Conservation (phyloP, 2,329 filamentous ascomycete genomes). For the Ascochyta koolunga region DNA sequence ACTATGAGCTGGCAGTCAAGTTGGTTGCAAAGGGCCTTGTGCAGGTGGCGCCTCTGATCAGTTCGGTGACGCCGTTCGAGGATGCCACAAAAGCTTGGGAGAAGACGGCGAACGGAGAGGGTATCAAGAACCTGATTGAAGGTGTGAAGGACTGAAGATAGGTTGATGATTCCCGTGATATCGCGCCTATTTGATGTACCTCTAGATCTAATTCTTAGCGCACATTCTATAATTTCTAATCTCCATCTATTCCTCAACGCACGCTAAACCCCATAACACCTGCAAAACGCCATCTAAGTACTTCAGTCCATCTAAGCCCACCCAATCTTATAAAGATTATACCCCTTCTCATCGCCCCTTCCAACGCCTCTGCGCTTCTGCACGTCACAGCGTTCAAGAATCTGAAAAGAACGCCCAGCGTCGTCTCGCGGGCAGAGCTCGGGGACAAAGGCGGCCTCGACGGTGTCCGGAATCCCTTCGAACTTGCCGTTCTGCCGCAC, state of each 20-base stretch:
- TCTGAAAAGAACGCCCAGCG: slow-evolving; percentile 26
- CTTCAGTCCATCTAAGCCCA: slow-evolving; percentile 25
- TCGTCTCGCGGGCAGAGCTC: slow-evolving; percentile 22
- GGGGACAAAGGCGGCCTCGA: slow-evolving; percentile 38
- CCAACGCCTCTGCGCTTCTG: slow-evolving; percentile 43
- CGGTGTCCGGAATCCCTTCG: slow-evolving; percentile 44
- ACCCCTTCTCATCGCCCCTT: slow-evolving; percentile 43
- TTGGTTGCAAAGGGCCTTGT: slow-evolving; percentile 31
- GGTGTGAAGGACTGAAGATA: slow-evolving; percentile 29
- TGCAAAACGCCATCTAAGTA: neutral
- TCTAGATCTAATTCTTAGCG: neutral
- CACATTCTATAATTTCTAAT: neutral
- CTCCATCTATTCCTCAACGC: neutral
- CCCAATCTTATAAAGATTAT: slow-evolving; percentile 42
- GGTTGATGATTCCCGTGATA: neutral
- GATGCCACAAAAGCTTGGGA: slow-evolving; percentile 41
- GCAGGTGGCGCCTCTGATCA: slow-evolving; percentile 38
- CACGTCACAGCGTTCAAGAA: slow-evolving; percentile 30
- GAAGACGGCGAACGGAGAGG: slow-evolving; percentile 37
- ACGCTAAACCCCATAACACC: neutral
- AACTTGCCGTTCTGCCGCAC: slow-evolving; percentile 43
- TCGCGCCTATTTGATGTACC: neutral
- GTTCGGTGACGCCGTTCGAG: slow-evolving; percentile 37
- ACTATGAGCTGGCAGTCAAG: slow-evolving; percentile 40
- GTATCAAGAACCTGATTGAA: slow-evolving; percentile 44